Percentiles rank a stretch among this genome's conserved stretches.
phyloP scores from a whole-genome alignment of 139 green algal species.

The Chlamydomonas sp. region DNA sequence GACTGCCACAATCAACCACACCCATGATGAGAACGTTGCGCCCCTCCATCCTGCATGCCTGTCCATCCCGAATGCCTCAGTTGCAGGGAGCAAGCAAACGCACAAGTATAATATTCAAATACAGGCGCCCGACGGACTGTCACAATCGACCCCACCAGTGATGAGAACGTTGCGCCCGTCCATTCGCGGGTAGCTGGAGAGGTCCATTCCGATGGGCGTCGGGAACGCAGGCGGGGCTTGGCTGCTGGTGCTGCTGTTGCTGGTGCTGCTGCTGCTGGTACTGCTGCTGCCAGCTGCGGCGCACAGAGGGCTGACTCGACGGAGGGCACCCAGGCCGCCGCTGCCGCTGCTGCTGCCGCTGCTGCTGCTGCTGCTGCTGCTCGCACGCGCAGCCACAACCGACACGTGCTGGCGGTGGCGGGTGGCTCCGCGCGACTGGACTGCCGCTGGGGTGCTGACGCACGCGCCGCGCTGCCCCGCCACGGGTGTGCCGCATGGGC shows the following conservation, averaged over 20 bases:
- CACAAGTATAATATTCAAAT: neutral
- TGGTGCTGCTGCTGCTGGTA: neutral
- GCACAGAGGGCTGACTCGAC: no score
- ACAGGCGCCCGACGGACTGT: no score
- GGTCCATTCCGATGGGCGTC: conserved; percentile 10
- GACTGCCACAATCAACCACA: no score
- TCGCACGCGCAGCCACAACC: no score
- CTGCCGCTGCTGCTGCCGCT: neutral
- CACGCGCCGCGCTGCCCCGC: no score
- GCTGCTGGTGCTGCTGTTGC: neutral
- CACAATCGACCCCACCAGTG: conserved; percentile 12
- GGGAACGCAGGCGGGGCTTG: neutral
- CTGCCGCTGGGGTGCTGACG: neutral
- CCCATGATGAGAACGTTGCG: no score
- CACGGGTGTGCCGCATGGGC: no score
- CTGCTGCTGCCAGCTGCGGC: neutral
- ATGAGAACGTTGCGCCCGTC: conserved; percentile 13
- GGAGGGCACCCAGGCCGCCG: no score
- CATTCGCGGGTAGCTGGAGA: neutral
- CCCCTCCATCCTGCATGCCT: no score
- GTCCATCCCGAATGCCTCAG: no score
- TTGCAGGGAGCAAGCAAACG: no score
- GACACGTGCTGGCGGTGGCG: no score
- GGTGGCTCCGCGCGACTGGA: neutral
- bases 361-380: neutral